These are phyloP conservation scores for Xylaria acuta DNA, from an alignment of 495 filamentous ascomycete genomes.

Conservation along the genomic window DNA sequence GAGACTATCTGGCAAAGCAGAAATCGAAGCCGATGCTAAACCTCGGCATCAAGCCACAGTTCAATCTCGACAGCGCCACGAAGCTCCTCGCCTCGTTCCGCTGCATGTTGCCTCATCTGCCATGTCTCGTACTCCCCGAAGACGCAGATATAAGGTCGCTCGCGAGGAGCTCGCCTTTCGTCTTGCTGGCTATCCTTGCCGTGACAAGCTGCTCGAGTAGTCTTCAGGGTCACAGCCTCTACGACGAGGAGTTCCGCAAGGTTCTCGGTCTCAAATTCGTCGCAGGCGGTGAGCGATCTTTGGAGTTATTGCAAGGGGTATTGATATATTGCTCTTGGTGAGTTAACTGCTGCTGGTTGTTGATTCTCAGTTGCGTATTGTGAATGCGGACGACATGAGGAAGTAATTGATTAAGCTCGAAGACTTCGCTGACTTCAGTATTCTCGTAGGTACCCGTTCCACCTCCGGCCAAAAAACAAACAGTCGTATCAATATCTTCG, in stretches of 20 bases:
- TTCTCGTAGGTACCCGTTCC: conserved; percentile 52
- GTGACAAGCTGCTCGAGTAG: conserved; percentile 50
- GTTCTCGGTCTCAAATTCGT: conserved; percentile 56
- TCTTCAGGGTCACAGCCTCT: conserved; percentile 53
- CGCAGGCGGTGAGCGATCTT: conserved; percentile 51
- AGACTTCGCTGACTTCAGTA: background rate
- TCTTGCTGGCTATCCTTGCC: conserved; percentile 53
- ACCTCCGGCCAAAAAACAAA: conserved; percentile 54
- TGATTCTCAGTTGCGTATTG: background rate
- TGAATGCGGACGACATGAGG: background rate
- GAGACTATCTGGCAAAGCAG: background rate
- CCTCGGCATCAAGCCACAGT: conserved; percentile 51
- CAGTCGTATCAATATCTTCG: conserved; percentile 52
- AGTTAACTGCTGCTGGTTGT: conserved; percentile 25
- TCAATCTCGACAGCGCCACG: conserved; percentile 55
- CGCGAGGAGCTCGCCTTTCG: conserved; percentile 48
- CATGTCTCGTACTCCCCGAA: conserved; percentile 43
- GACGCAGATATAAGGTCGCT: conserved; percentile 46
- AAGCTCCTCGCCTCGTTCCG: conserved; percentile 48
- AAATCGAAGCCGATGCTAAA: conserved; percentile 33
- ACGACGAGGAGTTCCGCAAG: conserved; percentile 58
- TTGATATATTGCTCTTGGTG: conserved; percentile 55
- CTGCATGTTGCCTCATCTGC: conserved; percentile 49
- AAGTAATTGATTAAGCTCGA: background rate
- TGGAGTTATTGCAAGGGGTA: conserved; percentile 53